Conservation (phyloP, 495 filamentous ascomycete species). For the Tuber melanosporum region DNA sequence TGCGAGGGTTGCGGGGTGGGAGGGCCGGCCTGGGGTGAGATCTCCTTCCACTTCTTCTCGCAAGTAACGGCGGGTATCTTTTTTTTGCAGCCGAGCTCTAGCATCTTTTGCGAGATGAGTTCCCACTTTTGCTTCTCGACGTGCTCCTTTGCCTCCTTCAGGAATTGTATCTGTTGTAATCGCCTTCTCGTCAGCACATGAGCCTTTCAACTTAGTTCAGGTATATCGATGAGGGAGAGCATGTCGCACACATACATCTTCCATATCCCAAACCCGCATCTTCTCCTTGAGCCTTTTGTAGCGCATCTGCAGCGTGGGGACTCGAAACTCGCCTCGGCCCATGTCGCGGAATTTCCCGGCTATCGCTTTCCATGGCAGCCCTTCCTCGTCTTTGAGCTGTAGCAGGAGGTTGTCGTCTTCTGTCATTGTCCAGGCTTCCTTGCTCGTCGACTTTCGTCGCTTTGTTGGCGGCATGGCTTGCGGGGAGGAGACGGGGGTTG, state of each 20-base stretch:
- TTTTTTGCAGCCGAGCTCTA: conserved; percentile 41
- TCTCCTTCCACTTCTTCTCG: conserved; percentile 43
- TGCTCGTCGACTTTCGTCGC: conserved; percentile 38
- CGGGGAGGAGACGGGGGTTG: conserved; percentile 35
- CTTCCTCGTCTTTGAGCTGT: conserved; percentile 60
- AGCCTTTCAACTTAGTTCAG: conserved; percentile 1
- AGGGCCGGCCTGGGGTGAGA: conserved; percentile 32
- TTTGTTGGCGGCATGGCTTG: conserved; percentile 32
- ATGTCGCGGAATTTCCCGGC: conserved; percentile 57
- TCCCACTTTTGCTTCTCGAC: conserved; percentile 42
- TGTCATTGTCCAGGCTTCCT: conserved; percentile 43
- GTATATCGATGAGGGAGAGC: not conserved
- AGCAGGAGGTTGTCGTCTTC: conserved; percentile 65
- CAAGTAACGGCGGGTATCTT: conserved; percentile 42
- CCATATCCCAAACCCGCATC: conserved; percentile 59
- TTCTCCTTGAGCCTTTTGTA: conserved; percentile 60
- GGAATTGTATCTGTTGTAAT: conserved; percentile 29
- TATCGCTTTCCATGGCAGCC: conserved; percentile 63
- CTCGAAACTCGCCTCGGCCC: conserved; percentile 58
- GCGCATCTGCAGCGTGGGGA: conserved; percentile 68
- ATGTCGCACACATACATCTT: conserved; percentile 51
- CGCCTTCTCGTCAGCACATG: conserved; percentile 16
- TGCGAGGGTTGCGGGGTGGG: conserved; percentile 27
- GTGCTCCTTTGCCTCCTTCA: conserved; percentile 42
- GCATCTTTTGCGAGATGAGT: conserved; percentile 39